Evolutionary conservation across 768 basidiomycete genomes (phyloP).

Genomic region (Podaxis sp.): DNA sequence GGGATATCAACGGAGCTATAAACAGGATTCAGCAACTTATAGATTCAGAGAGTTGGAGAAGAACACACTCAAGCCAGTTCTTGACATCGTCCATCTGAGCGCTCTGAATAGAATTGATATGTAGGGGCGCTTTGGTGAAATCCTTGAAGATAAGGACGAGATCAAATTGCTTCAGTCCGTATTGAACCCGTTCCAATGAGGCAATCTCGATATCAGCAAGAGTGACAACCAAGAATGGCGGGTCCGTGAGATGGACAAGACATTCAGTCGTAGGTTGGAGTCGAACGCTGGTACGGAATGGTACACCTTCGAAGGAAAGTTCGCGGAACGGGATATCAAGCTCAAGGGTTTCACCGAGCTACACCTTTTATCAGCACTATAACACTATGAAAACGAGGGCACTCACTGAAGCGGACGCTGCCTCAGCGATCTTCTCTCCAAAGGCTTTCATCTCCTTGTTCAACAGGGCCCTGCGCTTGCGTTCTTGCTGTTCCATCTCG

Average conservation of each 20-base stretch:
- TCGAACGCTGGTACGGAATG: slow-evolving; percentile 91
- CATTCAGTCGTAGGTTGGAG: slow-evolving; percentile 97
- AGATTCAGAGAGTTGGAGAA: slow-evolving; percentile 2
- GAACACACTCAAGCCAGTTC: slow-evolving; percentile 94
- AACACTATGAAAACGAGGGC: not conserved
- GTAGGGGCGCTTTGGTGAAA: slow-evolving; percentile 87
- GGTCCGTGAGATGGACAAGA: slow-evolving; percentile 91
- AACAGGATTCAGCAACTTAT: slow-evolving; percentile 15
- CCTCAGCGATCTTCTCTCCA: slow-evolving; percentile 89
- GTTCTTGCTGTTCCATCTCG: slow-evolving; percentile 96
- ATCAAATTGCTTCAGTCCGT: slow-evolving; percentile 95
- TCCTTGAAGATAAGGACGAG: slow-evolving; percentile 97
- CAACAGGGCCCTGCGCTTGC: slow-evolving; percentile 81
- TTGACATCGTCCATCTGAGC: slow-evolving; percentile 94
- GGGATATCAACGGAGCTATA: slow-evolving; percentile 96
- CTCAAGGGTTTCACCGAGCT: slow-evolving; percentile 81
- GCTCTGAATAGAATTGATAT: slow-evolving; percentile 95
- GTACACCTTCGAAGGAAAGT: slow-evolving; percentile 95
- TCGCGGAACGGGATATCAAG: slow-evolving; percentile 97
- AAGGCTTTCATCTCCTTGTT: slow-evolving; percentile 96
- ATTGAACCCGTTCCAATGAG: slow-evolving; percentile 95
- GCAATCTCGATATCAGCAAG: slow-evolving; percentile 95
- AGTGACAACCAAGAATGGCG: slow-evolving; percentile 95
- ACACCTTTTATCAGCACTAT: slow-evolving; percentile 3
- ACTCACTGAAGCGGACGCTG: slow-evolving; percentile 72